These are phyloP conservation scores for Microthyrium microscopicum DNA, from an alignment of 2,329 filamentous ascomycete genomes.

Conservation along the genomic window DNA sequence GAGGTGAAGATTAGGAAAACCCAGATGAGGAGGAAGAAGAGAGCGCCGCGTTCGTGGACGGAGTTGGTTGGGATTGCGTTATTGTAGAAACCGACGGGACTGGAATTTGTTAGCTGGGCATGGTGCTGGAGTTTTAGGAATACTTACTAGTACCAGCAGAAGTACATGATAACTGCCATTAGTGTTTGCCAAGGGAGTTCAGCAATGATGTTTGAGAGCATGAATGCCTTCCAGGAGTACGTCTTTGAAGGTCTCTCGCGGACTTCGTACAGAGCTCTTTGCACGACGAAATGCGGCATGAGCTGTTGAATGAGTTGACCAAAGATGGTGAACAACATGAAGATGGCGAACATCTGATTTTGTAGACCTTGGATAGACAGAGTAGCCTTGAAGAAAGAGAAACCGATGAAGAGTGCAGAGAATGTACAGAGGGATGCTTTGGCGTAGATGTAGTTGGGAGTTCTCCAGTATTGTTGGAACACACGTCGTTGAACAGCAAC, in stretches of 20 bases:
- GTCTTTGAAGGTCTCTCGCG: slow-evolving; percentile 72
- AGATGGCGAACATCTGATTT: slow-evolving; percentile 75
- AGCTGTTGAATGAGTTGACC: slow-evolving; percentile 63
- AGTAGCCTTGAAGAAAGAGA: slow-evolving; percentile 58
- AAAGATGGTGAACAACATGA: slow-evolving; percentile 69
- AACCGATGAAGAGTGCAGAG: slow-evolving; percentile 60
- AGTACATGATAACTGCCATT: slow-evolving; percentile 59
- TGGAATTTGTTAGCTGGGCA: no score
- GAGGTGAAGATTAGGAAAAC: slow-evolving; percentile 65
- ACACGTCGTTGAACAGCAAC: slow-evolving; percentile 53
- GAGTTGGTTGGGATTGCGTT: slow-evolving; percentile 48
- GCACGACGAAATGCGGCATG: slow-evolving; percentile 74
- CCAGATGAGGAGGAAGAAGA: slow-evolving; percentile 64
- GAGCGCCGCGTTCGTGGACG: slow-evolving; percentile 50
- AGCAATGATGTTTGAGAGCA: slow-evolving; percentile 66
- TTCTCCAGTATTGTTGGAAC: slow-evolving; percentile 87
- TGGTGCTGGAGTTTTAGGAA: no score
- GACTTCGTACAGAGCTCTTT: slow-evolving; percentile 68
- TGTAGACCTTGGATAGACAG: slow-evolving; percentile 63
- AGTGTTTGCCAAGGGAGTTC: slow-evolving; percentile 75
- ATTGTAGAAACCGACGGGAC: slow-evolving; percentile 56
- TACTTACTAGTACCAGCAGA: slow-evolving; percentile 84
- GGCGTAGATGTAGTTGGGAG: slow-evolving; percentile 74
- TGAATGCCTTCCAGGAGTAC: slow-evolving; percentile 74
- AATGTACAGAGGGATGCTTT: slow-evolving; percentile 48